A percentile compares a stretch with the other conserved stretches of the same genome.
Evolutionary conservation across 192 early-diverging fungal species (phyloP).

Genomic region (Entomortierella beljakovae): DNA sequence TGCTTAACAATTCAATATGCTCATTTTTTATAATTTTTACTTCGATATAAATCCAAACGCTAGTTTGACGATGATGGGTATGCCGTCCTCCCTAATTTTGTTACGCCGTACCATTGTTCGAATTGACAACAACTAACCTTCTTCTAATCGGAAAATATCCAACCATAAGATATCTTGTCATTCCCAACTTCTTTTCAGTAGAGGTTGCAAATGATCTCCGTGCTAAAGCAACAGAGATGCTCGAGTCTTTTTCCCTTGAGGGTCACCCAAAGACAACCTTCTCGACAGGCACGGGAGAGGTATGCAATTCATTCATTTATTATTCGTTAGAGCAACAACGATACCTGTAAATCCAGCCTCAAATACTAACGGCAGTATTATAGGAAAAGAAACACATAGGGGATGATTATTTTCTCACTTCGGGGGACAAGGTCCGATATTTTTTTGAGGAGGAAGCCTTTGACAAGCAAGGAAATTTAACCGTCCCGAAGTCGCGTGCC

Average conservation of each 20-base stretch:
- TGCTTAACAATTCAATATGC: neutral
- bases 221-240: slow-evolving; percentile 61
- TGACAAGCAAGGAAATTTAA: slow-evolving; percentile 70
- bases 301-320: slow-evolving; percentile 6
- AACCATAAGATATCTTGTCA: slow-evolving; percentile 65
- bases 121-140: neutral
- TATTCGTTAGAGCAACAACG: no score
- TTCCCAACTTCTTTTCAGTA: slow-evolving; percentile 72
- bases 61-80: slow-evolving; percentile 54
- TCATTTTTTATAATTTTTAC: no score
- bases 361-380: no score
- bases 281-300: slow-evolving; percentile 69
- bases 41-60: no score
- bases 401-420: slow-evolving; percentile 90
- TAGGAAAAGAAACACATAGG: slow-evolving; percentile 74
- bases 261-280: slow-evolving; percentile 85
- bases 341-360: no score
- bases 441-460: slow-evolving; percentile 92
- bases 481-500: slow-evolving; percentile 68
- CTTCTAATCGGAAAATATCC: neutral
- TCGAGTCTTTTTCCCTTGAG: slow-evolving; percentile 71
- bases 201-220: slow-evolving; percentile 60
- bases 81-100: no score
- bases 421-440: slow-evolving; percentile 85
- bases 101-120: neutral